phyloP scores from a whole-genome alignment of 805 yeast species.

The Candida coquimbonensis region DNA sequence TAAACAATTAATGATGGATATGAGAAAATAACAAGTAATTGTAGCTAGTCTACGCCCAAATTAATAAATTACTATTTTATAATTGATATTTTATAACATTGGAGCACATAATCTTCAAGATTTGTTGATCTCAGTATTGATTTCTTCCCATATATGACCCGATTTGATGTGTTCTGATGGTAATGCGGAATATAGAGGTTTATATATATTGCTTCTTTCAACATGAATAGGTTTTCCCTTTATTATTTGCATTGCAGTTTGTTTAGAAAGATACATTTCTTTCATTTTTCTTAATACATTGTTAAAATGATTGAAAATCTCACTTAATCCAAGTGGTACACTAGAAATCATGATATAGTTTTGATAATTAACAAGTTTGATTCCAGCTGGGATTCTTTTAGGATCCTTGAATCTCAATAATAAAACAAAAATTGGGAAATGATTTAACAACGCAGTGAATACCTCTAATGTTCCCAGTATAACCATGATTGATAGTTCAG shows the following conservation, averaged over 20 bases:
- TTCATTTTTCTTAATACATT: conserved; percentile 33
- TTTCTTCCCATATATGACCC: conserved; percentile 1
- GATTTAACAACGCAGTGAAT: conserved; percentile 59
- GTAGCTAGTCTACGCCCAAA: too few species aligned
- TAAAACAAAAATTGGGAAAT: conserved; percentile 80
- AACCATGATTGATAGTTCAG: conserved; percentile 45
- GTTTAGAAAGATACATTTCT: conserved; percentile 35
- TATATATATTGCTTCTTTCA: conserved; percentile 43
- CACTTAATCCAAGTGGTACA: conserved; percentile 36
- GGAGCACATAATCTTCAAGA: background rate
- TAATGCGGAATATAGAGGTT: conserved; percentile 43
- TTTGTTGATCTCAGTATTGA: background rate
- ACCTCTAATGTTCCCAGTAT: conserved; percentile 50
- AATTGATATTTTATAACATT: background rate
- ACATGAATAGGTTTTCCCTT: conserved; percentile 38
- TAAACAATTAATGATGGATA: too few species aligned
- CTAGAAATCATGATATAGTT: conserved; percentile 29
- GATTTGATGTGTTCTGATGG: conserved; percentile 28
- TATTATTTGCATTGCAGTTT: conserved; percentile 33
- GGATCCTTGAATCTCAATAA: conserved; percentile 76
- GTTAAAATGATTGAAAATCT: conserved; percentile 44
- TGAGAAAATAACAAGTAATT: too few species aligned
- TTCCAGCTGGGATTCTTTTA: conserved; percentile 57
- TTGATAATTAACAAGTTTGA: conserved; percentile 24
- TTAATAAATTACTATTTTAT: background rate